A percentile compares a stretch with the other conserved stretches of the same genome.
phyloP scores from a whole-genome alignment of 1,284 basidiomycete species.

The Tylopilus sp. region DNA sequence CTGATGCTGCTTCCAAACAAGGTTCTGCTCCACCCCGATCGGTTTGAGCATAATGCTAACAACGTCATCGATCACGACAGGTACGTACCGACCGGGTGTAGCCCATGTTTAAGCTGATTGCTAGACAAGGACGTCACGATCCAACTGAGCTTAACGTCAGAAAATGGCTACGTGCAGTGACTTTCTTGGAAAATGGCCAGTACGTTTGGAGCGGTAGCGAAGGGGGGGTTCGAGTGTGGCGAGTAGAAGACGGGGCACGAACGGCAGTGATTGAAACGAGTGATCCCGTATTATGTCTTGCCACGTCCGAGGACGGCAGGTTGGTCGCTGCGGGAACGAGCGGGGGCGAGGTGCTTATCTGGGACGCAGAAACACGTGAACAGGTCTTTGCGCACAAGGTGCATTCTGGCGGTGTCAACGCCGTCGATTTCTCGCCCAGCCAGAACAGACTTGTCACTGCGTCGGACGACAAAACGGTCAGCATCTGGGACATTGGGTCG shows the following conservation, averaged over 20 bases:
- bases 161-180: background rate
- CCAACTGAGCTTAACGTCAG: background rate
- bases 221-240: background rate
- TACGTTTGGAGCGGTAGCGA: background rate
- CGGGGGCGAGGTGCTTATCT: too few relatives aligned
- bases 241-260: background rate
- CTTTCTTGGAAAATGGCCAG: background rate
- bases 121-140: background rate
- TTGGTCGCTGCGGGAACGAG: background rate
- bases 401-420: too few relatives aligned
- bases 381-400: too few relatives aligned
- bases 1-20: conserved; percentile 13
- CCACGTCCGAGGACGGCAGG: background rate
- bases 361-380: too few relatives aligned
- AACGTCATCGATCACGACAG: too few relatives aligned
- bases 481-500: too few relatives aligned
- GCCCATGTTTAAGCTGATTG: background rate
- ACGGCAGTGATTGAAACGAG: background rate
- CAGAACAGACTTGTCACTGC: too few relatives aligned
- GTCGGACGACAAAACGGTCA: too few relatives aligned
- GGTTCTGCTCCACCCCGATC: conserved; percentile 11
- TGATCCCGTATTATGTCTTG: background rate
- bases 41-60: too few relatives aligned
- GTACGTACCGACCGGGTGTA: background rate
- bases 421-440: too few relatives aligned